A percentile compares a stretch with the other conserved stretches of the same genome.
phyloP scores from a whole-genome alignment of 352 stramenopile genomes.

The Nothophytophthora sp. region DNA sequence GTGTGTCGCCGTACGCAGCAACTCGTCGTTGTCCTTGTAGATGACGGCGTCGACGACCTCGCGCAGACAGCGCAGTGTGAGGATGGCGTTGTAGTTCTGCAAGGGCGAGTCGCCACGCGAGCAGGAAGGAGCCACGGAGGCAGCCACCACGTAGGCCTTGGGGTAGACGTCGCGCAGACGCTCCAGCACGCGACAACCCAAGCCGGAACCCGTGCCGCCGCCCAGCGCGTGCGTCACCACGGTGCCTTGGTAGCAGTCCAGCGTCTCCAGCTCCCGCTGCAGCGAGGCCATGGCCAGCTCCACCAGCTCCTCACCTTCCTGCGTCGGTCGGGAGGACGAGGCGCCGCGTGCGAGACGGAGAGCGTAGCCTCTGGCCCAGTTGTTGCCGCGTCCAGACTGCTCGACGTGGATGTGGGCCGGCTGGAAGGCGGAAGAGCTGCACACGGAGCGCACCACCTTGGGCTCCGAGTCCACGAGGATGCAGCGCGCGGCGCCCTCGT shows the following conservation, averaged over 20 bases:
- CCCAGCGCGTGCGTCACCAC: slow-evolving; percentile 83
- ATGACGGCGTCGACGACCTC: slow-evolving; percentile 75
- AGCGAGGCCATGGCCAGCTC: slow-evolving; percentile 78
- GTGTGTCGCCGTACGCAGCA: slow-evolving; percentile 53
- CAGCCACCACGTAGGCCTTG: slow-evolving; percentile 60
- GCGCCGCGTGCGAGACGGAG: too few relatives aligned
- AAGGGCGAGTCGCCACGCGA: slow-evolving; percentile 68
- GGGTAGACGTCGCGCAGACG: slow-evolving; percentile 80
- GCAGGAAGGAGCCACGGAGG: slow-evolving; percentile 70
- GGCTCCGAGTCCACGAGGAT: slow-evolving; percentile 83
- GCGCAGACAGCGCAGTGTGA: slow-evolving; percentile 71
- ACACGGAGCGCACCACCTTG: slow-evolving; percentile 61
- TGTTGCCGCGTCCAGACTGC: slow-evolving; percentile 82
- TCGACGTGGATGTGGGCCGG: slow-evolving; percentile 59
- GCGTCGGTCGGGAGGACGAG: too few relatives aligned
- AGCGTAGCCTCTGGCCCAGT: slow-evolving; percentile 91
- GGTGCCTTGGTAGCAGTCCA: slow-evolving; percentile 71
- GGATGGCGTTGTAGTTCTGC: slow-evolving; percentile 87
- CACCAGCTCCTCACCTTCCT: slow-evolving; percentile 53
- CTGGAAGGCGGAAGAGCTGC: slow-evolving; percentile 14
- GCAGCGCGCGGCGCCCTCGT: slow-evolving; percentile 45
- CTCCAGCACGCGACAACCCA: slow-evolving; percentile 85
- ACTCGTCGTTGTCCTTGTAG: slow-evolving; percentile 88
- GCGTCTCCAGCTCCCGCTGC: slow-evolving; percentile 63
- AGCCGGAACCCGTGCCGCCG: slow-evolving; percentile 77